Evolutionary conservation across 1,284 basidiomycete genomes (phyloP), one percentile per base, ranked within the genome.

Genomic region (Boletus coffeatus): DNA sequence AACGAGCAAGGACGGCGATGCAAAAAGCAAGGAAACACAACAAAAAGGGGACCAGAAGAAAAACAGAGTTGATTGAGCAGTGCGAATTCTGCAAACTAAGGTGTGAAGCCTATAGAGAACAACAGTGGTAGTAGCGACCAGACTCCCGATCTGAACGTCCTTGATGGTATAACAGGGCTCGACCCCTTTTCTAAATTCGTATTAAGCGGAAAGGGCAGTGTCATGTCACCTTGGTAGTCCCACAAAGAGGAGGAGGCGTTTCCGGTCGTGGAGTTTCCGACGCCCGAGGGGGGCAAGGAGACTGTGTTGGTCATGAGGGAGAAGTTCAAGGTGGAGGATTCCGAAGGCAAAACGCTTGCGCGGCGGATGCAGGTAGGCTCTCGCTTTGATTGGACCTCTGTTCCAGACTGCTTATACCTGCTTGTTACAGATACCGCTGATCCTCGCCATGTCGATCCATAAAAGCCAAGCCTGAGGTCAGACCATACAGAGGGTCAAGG

Each of bases 361-460:
- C 79, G 73, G 67, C 79, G 80, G 67, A 78, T 71, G 48, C 86
- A 89, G 68, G 68, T 29, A 29, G n/a, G 66, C 64, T 48, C 4
- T 36, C 18, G 13, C 16, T 8, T 18, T 3, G 6, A 18, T 46
- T 6, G 6, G 2, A 41, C 18, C 4, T 34, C 2, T 29, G 25
- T 29, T 29, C 25, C 25, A 29, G 25, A 29, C 25, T 29, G 25
- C 25, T 29, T 4, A 29, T 29, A 29, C 25, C 25, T 29, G 25
- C 25, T 29, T 29, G 25, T 29, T 29, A 5, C 62, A 78, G 83
- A 68, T 88, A 6, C 88, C 87, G 0, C 75, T 91, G 21, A 86
- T 90, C 50, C 80, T 90, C 0, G 85, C 87, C 0, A 87, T 89
- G 81, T 89, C 87, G 3, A 92, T 93, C 46, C 91, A 93, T 75